Base-by-base conservation (phyloP, 352 stramenopile species). In the Globisporangium cylindrosporum region DNA sequence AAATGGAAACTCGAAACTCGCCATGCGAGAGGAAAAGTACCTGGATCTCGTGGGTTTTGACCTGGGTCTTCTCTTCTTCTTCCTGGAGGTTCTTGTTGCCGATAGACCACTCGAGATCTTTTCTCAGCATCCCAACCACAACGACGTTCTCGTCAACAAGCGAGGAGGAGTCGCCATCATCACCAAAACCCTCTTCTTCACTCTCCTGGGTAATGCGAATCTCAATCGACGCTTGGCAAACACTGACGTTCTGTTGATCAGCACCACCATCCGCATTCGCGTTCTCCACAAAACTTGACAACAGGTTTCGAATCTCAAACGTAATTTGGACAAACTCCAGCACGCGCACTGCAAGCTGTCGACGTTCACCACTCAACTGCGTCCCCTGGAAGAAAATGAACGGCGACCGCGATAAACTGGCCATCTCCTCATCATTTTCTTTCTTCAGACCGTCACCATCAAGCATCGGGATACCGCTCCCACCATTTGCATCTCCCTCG, bases 21-120 rank as follows among this genome's bases (percentile, higher is more conserved):
- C 85, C 85, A 58, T 88, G 75, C 1, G 85, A 86, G 43, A 93
- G 67, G 70, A 93, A 92, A 41, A 91, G 67, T 65, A 77, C 79
- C 56, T 84, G 77, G 29, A 93, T 59, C 60, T 84, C 70, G 62
- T 32, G 62, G 15, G 59, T 73, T 73, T 60, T 68, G 22, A 43
- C 34, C 49, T 27, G 41, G 15, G 56, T 73, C 58, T 49, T 48
- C 62, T 32, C 54, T 54, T 27, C 14, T n/a, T 43, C 63, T 12
- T 46, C 38, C 38, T 63, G 43, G 43, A 22, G 6, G 18, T 51
- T 22, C 18, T 51, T 41, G 25, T 6, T 10, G 25, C n/a, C 25
- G 3, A 18, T 10, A 27, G 36, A 18, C 75, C 77, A 85, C 4
- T 48, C 22, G 5, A 88, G 10, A 7, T 62, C 70, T 22, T 53